Base-by-base conservation (phyloP, 75 land plant species). In the Cunninghamia lanceolata region DNA sequence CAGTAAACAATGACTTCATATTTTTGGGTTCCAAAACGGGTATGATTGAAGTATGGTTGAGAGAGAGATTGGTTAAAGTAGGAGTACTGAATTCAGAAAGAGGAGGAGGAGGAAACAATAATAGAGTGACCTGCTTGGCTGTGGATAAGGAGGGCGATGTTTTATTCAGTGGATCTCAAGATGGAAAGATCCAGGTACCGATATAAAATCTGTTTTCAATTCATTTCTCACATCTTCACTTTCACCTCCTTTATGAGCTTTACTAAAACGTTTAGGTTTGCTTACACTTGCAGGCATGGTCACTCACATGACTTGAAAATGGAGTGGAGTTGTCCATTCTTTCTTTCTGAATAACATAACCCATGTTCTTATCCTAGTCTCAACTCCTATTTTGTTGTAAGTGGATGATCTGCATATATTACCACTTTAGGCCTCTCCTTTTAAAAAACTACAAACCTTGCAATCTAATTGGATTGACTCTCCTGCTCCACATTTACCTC, bases 121-220 rank as follows among this genome's bases (percentile, higher is more conserved):
- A 85, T 32, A 53, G 56, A 78, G 80, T 94, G 38, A 84, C 85
- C 16, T 85, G 91, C 75, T 52, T 94, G 84, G 87, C 70, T 3
- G 11, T 86, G 9, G 93, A 93, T 75, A 80, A 42, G 32, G 82
- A 80, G n/a, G 94, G 87, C 4, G 89, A 88, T 35, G 86, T 85
- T 89, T 86, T 94, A 15, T 93, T 87, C 78, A 90, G 90, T 77
- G 94, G 92, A 28, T 84, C 92, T 32, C 73, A 89, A 19, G 94
- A 94, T 85, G 95, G 95, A 19, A 94, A 87, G 63, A 90, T 94
- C 30, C 89, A 90, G 94, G 95, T 93, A 87, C 2, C 30, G 45
- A 43, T 10, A 21, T 38, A 77, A 16, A 43, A 10, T 40, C 11
- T 80, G 7, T n/a, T 17, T 21, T 39, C n/a, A 45, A 5, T 66